Conservation (phyloP, 2,329 filamentous ascomycete genomes). For the Fusarium sp. region DNA sequence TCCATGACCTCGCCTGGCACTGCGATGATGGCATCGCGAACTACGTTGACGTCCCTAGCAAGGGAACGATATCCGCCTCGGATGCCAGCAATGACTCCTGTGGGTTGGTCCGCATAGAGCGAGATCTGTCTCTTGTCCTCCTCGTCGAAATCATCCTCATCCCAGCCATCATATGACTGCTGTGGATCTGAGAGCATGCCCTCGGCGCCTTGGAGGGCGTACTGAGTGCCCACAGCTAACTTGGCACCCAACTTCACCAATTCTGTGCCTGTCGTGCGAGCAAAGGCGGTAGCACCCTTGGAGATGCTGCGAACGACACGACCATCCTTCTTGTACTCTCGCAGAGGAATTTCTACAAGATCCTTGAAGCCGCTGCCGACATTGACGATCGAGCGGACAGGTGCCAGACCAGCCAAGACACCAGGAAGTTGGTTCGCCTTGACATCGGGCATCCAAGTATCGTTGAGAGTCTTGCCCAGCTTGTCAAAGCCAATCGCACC, state of each 20-base stretch:
- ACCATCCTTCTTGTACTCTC: constrained; percentile 94
- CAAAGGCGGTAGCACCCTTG: constrained; percentile 91
- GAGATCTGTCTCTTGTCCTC: constrained; percentile 85
- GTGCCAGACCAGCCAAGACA: constrained; percentile 88
- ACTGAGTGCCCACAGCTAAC: constrained; percentile 93
- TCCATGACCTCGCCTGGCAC: constrained; percentile 94
- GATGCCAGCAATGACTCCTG: constrained; percentile 88
- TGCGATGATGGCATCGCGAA: constrained; percentile 92
- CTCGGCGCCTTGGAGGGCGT: constrained; percentile 90
- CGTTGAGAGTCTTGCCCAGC: constrained; percentile 89
- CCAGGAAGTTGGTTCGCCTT: constrained; percentile 88
- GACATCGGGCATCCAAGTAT: constrained; percentile 97
- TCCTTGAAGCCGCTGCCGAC: constrained; percentile 89
- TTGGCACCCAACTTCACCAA: constrained; percentile 96
- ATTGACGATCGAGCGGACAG: constrained; percentile 90
- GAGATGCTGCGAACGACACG: constrained; percentile 90
- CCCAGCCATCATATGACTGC: constrained; percentile 57
- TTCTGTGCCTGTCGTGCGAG: constrained; percentile 92
- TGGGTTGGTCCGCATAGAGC: constrained; percentile 93
- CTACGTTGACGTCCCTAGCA: constrained; percentile 86
- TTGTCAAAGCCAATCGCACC: constrained; percentile 92
- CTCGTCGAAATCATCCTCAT: constrained; percentile 72
- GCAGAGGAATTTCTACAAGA: constrained; percentile 88
- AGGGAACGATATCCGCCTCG: constrained; percentile 85
- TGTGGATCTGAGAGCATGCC: constrained; percentile 72